Base-by-base conservation (phyloP, 1,284 basidiomycete species). In the Papiliotrema terrestris region DNA sequence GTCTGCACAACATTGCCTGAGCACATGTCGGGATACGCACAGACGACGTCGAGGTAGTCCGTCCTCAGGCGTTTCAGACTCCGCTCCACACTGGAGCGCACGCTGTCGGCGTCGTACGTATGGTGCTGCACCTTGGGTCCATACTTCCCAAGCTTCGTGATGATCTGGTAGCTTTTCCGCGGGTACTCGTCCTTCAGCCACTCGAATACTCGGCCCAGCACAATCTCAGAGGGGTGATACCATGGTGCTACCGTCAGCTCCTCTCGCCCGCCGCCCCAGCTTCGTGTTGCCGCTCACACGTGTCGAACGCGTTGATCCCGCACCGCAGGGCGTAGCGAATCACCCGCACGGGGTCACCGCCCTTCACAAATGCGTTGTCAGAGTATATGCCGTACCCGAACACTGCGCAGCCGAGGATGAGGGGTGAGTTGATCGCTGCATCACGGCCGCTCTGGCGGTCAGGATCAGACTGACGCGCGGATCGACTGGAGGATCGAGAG, bases 141-240 rank as follows among this genome's bases (percentile, higher is more conserved):
- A 73, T 89, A 94, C 47, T 94, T 84, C 23, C 93, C 95, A 58
- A 87, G 89, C 77, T 98, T 98, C n/a, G 93, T 94, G 77, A 92
- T 86, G 72, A 95, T 74, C 64, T 85, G 82, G 73, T 95, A 96
- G 1, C 85, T 84, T 15, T 83, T 81, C 25, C 92, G 83, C 19
- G 91, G 90, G 68, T 87, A 93, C 66, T 91, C 86, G 50, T 76
- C 72, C 45, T 79, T 76, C 20, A 95, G 77, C 0, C 83, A 79
- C 48, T 83, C 76, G 23, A 94, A 79, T 3, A 84, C 83, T 46
- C 87, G 83, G 11, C 94, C 94, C 19, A 98, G 80, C 1, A 96
- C 82, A 57, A 89, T 84, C 77, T 98, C 94, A 2, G 93, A 96
- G 2, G 86, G 84, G 32, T 91, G 91, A 75, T 98, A 98, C 76